Evolutionary conservation across 208 protist species (phyloP).

Genomic region (Wallacemonas sp.): DNA sequence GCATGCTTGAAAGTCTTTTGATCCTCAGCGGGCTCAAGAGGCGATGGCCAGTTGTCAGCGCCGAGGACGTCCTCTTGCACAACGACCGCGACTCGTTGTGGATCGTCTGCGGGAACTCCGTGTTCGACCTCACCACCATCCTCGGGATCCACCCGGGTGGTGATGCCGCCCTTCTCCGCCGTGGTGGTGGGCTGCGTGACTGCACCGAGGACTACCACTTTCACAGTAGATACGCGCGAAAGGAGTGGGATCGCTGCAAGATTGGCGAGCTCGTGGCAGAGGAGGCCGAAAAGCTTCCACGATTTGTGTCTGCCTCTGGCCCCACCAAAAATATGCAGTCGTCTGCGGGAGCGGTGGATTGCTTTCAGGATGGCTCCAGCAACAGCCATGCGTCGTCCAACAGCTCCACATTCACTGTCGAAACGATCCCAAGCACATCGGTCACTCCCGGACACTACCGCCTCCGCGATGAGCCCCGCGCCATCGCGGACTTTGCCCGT

Average conservation of each 20-base stretch:
- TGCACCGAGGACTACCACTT: slow-evolving; percentile 68
- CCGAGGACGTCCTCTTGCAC: slow-evolving; percentile 70
- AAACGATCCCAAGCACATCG: slow-evolving; percentile 25
- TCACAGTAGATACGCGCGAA: slow-evolving; percentile 63
- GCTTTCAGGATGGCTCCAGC: slow-evolving; percentile 14
- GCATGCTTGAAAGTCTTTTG: slow-evolving; percentile 30
- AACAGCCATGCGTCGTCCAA: background rate
- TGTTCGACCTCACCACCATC: slow-evolving; percentile 80
- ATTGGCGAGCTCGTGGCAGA: slow-evolving; percentile 54
- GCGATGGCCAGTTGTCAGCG: slow-evolving; percentile 53
- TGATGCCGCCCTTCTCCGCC: slow-evolving; percentile 56
- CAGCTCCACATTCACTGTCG: slow-evolving; percentile 32
- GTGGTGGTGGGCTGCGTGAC: slow-evolving; percentile 63
- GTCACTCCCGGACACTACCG: slow-evolving; percentile 10
- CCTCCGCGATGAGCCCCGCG: slow-evolving; percentile 2
- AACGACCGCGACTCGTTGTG: slow-evolving; percentile 68
- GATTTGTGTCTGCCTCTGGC: background rate
- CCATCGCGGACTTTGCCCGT: background rate
- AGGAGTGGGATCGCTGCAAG: slow-evolving; percentile 56
- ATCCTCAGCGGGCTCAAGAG: slow-evolving; percentile 39
- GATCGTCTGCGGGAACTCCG: slow-evolving; percentile 75
- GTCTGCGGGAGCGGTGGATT: slow-evolving; percentile 1
- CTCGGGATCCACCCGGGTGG: slow-evolving; percentile 71
- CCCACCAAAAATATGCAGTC: background rate
- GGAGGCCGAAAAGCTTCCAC: slow-evolving; percentile 22